Conservation (phyloP, 139 green algal species). For the Picochlorum sp. region DNA sequence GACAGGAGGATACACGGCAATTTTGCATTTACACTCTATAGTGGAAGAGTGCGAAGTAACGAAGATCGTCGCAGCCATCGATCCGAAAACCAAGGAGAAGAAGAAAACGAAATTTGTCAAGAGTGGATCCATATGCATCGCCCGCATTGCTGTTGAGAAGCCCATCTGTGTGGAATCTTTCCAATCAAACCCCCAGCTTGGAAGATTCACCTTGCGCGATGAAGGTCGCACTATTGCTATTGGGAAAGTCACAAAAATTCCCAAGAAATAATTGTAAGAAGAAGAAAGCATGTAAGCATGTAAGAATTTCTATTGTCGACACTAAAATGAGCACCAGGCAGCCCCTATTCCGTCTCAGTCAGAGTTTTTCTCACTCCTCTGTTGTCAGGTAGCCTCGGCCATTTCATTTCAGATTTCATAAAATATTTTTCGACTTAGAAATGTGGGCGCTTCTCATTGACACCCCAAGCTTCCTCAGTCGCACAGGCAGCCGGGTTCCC, state of each 20-base stretch:
- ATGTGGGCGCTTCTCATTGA: no score
- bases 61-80: conserved; percentile 65
- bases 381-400: no score
- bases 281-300: no score
- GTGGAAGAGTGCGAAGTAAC: conserved; percentile 95
- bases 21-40: conserved; percentile 80
- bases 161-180: conserved; percentile 88
- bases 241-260: conserved; percentile 85
- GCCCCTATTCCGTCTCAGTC: no score
- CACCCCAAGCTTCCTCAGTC: no score
- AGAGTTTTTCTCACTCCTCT: no score
- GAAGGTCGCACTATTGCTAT: conserved; percentile 92
- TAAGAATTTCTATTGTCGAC: no score
- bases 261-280: conserved; percentile 27
- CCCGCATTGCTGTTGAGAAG: conserved; percentile 59
- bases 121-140: conserved; percentile 43
- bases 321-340: no score
- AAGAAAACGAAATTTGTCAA: conserved; percentile 79
- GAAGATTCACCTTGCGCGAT: conserved; percentile 89
- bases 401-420: no score
- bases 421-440: no score
- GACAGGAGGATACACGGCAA: conserved; percentile 79
- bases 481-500: no score
- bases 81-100: conserved; percentile 79
- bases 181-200: conserved; percentile 62